A percentile compares a stretch with the other conserved stretches of the same genome.
These are phyloP conservation scores for Ascochyta pisi DNA, from an alignment of 2,329 filamentous ascomycete species.

Conservation along the genomic window DNA sequence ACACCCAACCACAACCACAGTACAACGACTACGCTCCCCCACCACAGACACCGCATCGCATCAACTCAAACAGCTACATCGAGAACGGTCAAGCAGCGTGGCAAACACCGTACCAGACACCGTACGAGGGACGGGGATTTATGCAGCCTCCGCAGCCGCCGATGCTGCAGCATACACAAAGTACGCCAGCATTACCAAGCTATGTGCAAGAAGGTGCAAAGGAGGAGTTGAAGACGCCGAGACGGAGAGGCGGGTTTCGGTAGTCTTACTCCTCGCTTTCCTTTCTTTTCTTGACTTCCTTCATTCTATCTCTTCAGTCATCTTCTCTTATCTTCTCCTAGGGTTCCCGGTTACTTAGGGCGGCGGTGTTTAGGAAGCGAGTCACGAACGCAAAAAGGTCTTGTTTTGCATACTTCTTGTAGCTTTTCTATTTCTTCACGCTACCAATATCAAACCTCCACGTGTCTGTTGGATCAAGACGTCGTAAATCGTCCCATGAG, in stretches of 20 bases:
- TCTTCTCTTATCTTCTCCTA: background rate
- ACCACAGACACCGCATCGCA: constrained; percentile 43
- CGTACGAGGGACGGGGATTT: constrained; percentile 28
- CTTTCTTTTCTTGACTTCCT: background rate
- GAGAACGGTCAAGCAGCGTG: constrained; percentile 30
- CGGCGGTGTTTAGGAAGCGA: background rate
- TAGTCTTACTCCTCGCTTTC: background rate
- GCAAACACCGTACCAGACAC: constrained; percentile 35
- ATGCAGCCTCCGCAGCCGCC: constrained; percentile 30
- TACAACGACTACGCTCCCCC: constrained; percentile 29
- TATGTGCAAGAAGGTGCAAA: constrained; percentile 11
- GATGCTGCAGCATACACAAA: constrained; percentile 34
- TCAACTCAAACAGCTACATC: constrained; percentile 27
- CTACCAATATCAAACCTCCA: background rate
- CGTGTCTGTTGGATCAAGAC: too few species aligned
- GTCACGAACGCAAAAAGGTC: background rate
- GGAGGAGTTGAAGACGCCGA: constrained; percentile 25
- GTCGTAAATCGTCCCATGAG: too few species aligned
- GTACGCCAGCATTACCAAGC: constrained; percentile 37
- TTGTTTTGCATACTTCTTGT: background rate
- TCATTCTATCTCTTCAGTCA: background rate
- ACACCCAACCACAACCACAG: constrained; percentile 24
- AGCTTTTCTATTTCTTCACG: background rate
- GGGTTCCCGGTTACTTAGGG: background rate
- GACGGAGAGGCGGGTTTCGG: constrained; percentile 30